Evolutionary conservation across 768 basidiomycete genomes (phyloP).

Genomic region (Rhodotorula toruloides): DNA sequence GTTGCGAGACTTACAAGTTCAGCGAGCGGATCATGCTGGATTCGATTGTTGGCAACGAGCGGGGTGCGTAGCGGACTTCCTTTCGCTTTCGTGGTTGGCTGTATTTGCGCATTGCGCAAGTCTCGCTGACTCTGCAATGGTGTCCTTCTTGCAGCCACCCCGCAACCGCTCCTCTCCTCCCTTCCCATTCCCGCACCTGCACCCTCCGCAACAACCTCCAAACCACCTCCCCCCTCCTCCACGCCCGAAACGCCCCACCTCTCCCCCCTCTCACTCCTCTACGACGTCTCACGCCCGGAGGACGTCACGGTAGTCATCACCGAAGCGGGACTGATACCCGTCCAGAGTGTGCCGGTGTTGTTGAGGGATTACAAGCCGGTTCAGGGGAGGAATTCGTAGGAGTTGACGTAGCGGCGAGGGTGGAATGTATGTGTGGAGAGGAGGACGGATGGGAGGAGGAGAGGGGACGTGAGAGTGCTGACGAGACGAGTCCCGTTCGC

Average conservation of each 20-base stretch:
- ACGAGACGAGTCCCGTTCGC: no score
- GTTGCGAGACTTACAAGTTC: conserved; percentile 98
- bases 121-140: not conserved
- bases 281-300: conserved; percentile 86
- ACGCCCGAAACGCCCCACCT: conserved; percentile 51
- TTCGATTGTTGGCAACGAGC: conserved; percentile 90
- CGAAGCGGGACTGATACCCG: conserved; percentile 74
- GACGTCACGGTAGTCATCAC: conserved; percentile 95
- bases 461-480: no score
- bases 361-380: conserved; percentile 43
- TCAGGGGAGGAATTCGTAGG: conserved; percentile 21
- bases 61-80: conserved; percentile 56
- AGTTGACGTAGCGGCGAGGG: no score
- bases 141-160: conserved; percentile 38
- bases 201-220: conserved; percentile 32
- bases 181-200: conserved; percentile 47
- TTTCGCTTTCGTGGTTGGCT: conserved; percentile 5
- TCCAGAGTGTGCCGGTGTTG: conserved; percentile 40
- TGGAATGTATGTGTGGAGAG: no score
- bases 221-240: conserved; percentile 9
- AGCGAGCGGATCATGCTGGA: conserved; percentile 87
- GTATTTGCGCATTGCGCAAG: no score
- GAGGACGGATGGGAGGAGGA: no score
- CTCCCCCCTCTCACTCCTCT: conserved; percentile 77
- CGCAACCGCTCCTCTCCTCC: no score